Base-by-base conservation (phyloP, 441 rosid species). In the Euphorbia schlechtendalii region DNA sequence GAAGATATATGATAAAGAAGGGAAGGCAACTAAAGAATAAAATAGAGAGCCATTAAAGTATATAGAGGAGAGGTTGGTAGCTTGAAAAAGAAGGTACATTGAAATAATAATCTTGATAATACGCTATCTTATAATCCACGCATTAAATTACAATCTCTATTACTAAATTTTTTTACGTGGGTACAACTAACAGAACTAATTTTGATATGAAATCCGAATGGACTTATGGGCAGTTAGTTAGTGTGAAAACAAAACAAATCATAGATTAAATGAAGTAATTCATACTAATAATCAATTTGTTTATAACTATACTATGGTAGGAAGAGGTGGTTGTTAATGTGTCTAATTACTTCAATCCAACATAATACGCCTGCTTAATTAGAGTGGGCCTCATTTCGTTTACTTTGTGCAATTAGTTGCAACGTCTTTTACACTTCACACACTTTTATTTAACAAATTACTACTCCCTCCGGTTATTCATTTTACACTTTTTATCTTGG, bases 41-140 rank as follows among this genome's bases (percentile, higher is more conserved):
- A 8, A 25, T n/a, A n/a, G n/a, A n/a, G n/a, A 34, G 1, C 0
- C 0, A n/a, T n/a, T n/a, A 28, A 61, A 15, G 8, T 20, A 30
- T 11, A 49, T 12, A 20, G n/a, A 63, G 45, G 45, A 40, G 45
- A 40, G 45, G 4, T 46, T 15, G 49, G 0, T 63, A 49, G 67
- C 67, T 63, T 63, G 56, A 49, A n/a, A 51, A 2, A 18, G 56
- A 63, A 63, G 67, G 20, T 30, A 49, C 32, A 49, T 12, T 12
- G 25, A 41, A 51, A 55, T 21, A 10, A 25, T 36, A 38, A 27
- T 40, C 11, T 40, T 40, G 11, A 40, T 48, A 58, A 65, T 61
- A 48, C 52, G 56, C 54, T 69, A 69, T 62, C 78, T 78, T 78
- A 43, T 46, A 74, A 69, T 73, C 76, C 77, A 78, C 75, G 84